Evolutionary conservation across 257 asterid genomes (phyloP), one percentile per base, ranked within the genome.

Genomic region (Solanum commersonii): DNA sequence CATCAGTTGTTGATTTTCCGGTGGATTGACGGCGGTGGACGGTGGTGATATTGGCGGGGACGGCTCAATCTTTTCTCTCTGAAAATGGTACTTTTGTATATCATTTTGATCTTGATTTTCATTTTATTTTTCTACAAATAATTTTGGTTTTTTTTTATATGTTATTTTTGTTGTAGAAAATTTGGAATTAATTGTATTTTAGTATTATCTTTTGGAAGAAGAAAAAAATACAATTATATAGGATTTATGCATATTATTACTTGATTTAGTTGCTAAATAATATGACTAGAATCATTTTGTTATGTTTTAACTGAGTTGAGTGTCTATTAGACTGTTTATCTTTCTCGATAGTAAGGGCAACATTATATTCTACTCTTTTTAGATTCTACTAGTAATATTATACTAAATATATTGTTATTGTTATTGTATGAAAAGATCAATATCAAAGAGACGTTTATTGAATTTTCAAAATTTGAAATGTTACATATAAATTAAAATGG

Each of bases 21-120:
- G 65, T 15, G 56, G 52, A 12, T 73, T 13, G 35, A 60, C 56
- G 37, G 63, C 27, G 76, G 87, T 35, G 91, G 68, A 72, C 11
- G 88, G 87, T 29, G 91, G 88, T 87, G 93, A 86, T 67, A 89
- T 82, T 85, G 89, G 82, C 82, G 92, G 92, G 95, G 92, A 91
- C 95, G 98, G 98, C 98, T 95, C 98, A 95, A 95, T 95, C 96
- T 91, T 35, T 87, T 74, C 84, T 52, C 29, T 74, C 29, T 71
- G n/a, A 71, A 74, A 46, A 67, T 87, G 73, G 78, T 88, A 33
- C 42, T 78, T 85, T 78, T 81, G 79, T 90, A 78, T 83, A 86
- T 81, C 87, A 33, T 49, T 52, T 5, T 46, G 68, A 65, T 68
- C 12, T 27, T 18, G 42, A 46, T 84, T 87, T 87, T 78, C 16